These are phyloP conservation scores for Penicillium maclennaniae DNA, from an alignment of 495 filamentous ascomycete genomes.

Conservation along the genomic window DNA sequence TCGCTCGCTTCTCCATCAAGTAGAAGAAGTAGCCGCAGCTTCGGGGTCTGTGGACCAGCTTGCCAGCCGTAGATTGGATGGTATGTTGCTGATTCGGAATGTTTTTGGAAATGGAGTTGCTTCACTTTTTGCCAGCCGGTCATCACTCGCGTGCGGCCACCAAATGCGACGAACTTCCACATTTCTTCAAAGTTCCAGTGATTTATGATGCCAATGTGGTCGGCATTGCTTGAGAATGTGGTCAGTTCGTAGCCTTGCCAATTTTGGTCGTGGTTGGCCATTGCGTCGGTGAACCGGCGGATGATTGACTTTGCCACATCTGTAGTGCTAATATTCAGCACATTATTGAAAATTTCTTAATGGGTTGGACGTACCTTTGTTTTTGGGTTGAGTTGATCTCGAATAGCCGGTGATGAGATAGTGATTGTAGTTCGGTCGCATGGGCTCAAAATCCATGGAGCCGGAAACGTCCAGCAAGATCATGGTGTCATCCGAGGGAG, in stretches of 20 bases:
- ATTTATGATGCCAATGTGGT: conserved; percentile 37
- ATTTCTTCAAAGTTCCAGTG: conserved; percentile 33
- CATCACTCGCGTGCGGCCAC: conserved; percentile 43
- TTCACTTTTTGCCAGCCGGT: conserved; percentile 48
- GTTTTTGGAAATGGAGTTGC: conserved; percentile 45
- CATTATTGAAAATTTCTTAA: no score
- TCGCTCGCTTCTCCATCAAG: conserved; percentile 46
- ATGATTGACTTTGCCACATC: conserved; percentile 43
- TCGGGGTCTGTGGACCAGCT: conserved; percentile 44
- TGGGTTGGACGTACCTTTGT: conserved; percentile 31
- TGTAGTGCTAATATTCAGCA: conserved; percentile 6
- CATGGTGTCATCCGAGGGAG: conserved; percentile 42
- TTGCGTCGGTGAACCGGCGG: conserved; percentile 42
- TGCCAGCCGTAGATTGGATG: conserved; percentile 49
- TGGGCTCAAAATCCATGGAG: conserved; percentile 43
- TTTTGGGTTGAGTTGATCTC: conserved; percentile 40
- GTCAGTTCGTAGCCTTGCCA: conserved; percentile 38
- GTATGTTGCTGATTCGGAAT: conserved; percentile 41
- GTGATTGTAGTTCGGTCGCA: conserved; percentile 39
- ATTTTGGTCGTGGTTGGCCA: conserved; percentile 41
- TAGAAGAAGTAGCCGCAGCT: conserved; percentile 39
- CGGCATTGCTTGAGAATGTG: conserved; percentile 37
- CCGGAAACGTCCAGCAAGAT: conserved; percentile 45
- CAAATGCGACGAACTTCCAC: conserved; percentile 35
- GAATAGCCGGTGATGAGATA: conserved; percentile 39